Evolutionary conservation across 345 rosid genomes (phyloP), one percentile per base, ranked within the genome.

Genomic region (Ricinus communis): DNA sequence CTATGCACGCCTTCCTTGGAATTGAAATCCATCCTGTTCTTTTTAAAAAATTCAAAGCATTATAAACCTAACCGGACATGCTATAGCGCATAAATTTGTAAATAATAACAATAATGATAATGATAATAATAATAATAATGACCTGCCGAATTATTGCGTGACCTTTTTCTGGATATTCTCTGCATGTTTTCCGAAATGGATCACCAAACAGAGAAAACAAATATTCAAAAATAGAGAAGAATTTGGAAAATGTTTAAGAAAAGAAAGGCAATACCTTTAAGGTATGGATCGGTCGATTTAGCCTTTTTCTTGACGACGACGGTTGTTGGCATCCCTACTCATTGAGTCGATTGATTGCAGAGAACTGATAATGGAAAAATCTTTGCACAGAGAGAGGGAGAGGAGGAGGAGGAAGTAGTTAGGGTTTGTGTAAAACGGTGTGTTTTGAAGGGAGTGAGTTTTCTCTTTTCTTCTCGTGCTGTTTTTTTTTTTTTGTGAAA

Each of bases 371-470:
- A n/a, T n/a, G n/a, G n/a, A n/a, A n/a, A n/a, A n/a, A n/a, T n/a
- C n/a, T n/a, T n/a, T n/a, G n/a, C n/a, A n/a, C n/a, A n/a, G 47
- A 1, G 1, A 43, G 47, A 43, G 1, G 14, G 7, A 8, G 13
- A 43, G 12, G 14, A 43, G 14, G 8, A 43, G 14, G 5, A 38
- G 8, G 43, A 50, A 15, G 36, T n/a, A 12, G 38, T 22, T 65
- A 65, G 69, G 69, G 69, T 65, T 65, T 65, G 56, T 22, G 52
- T 49, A 49, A 65, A 65, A 65, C 69, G 69, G 69, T 65, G 69
- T 49, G 69, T 65, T 65, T 65, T 49, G 21, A 14, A 11, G 12
- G 2, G 31, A 0, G 14, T 8, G 43, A 14, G 10, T 27, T 46
- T 46, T 64, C n/a, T 24, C 8, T 64, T 50, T n/a, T 41, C 38